Percentiles rank a stretch among this genome's conserved stretches.
phyloP scores from a whole-genome alignment of 495 filamentous ascomycete genomes.

The Penicillium coprophilum region DNA sequence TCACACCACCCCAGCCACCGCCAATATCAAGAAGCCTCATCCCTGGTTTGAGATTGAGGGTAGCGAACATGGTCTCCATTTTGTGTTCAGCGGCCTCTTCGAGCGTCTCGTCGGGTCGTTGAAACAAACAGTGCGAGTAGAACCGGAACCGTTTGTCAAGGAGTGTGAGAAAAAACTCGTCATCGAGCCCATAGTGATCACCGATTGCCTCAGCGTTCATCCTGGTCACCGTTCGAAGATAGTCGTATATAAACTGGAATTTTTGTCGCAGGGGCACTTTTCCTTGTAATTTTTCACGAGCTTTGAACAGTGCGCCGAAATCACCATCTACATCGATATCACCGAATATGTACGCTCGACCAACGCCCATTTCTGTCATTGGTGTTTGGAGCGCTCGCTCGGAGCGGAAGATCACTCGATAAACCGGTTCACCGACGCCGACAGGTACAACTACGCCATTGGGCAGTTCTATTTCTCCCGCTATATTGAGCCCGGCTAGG shows the following conservation, averaged over 20 bases:
- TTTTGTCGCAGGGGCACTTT: constrained; percentile 18
- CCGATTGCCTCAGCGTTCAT: constrained; percentile 19
- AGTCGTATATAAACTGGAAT: constrained; percentile 20
- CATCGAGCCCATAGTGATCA: constrained; percentile 19
- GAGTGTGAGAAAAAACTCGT: constrained; percentile 20
- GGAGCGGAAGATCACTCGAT: constrained; percentile 16
- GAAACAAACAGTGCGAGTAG: constrained; percentile 19
- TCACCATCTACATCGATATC: constrained; percentile 17
- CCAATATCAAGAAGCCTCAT: constrained; percentile 22
- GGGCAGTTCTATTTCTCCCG: constrained; percentile 18
- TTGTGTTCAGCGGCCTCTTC: constrained; percentile 22
- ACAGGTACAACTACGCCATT: constrained; percentile 10
- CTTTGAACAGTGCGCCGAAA: constrained; percentile 12
- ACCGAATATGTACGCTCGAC: constrained; percentile 13
- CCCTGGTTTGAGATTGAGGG: constrained; percentile 14
- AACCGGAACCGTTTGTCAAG: constrained; percentile 20
- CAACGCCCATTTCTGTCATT: constrained; percentile 19
- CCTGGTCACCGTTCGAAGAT: constrained; percentile 12
- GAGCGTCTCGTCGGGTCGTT: constrained; percentile 13
- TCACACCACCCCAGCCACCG: constrained; percentile 24
- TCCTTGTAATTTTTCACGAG: constrained; percentile 3
- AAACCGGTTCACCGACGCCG: constrained; percentile 6
- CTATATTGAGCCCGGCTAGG: constrained; percentile 13
- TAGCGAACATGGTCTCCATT: constrained; percentile 15
- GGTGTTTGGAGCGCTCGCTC: constrained; percentile 10